These are phyloP conservation scores for Wickerhamiella brachini DNA, from an alignment of 805 yeast genomes.

Conservation along the genomic window DNA sequence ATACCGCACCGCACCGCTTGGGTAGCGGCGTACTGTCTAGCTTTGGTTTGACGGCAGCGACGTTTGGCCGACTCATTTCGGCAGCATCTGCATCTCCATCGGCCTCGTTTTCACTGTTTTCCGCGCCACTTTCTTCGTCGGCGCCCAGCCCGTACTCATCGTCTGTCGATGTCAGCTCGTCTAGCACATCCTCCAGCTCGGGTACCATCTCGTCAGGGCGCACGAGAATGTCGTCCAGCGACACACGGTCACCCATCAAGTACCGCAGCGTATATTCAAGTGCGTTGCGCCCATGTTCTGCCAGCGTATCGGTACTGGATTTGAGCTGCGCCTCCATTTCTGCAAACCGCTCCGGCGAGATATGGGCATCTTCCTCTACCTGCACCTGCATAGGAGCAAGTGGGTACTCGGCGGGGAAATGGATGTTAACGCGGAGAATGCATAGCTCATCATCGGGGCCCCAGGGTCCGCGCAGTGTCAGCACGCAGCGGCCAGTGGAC, in stretches of 20 bases:
- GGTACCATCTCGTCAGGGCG: slow-evolving; percentile 17
- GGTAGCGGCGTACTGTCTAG: slow-evolving; percentile 83
- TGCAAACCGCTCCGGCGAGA: slow-evolving; percentile 34
- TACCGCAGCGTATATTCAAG: slow-evolving; percentile 67
- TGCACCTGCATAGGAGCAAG: slow-evolving; percentile 40
- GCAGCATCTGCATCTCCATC: slow-evolving; percentile 19
- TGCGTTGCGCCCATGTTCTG: slow-evolving; percentile 49
- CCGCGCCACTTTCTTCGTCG: slow-evolving; percentile 19
- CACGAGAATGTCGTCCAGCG: slow-evolving; percentile 22
- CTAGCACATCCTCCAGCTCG: slow-evolving; percentile 2
- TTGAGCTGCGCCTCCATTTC: slow-evolving; percentile 40
- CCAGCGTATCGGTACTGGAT: slow-evolving; percentile 42
- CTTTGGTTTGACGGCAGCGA: slow-evolving; percentile 20
- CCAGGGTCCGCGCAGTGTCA: slow-evolving; percentile 79
- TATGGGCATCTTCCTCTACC: slow-evolving; percentile 69
- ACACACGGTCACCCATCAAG: slow-evolving; percentile 54
- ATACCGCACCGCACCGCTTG: slow-evolving; percentile 82
- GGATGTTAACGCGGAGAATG: slow-evolving; percentile 55
- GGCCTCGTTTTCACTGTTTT: slow-evolving; percentile 20
- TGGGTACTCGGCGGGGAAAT: slow-evolving; percentile 67
- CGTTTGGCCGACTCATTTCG: not conserved
- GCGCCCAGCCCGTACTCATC: slow-evolving; percentile 11
- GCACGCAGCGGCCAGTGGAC: slow-evolving; percentile 61
- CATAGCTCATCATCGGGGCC: slow-evolving; percentile 35
- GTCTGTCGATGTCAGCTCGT: slow-evolving; percentile 21